These are phyloP conservation scores for Aechmea fasciata DNA, from an alignment of 176 grass and related monocot genomes.

Conservation along the genomic window DNA sequence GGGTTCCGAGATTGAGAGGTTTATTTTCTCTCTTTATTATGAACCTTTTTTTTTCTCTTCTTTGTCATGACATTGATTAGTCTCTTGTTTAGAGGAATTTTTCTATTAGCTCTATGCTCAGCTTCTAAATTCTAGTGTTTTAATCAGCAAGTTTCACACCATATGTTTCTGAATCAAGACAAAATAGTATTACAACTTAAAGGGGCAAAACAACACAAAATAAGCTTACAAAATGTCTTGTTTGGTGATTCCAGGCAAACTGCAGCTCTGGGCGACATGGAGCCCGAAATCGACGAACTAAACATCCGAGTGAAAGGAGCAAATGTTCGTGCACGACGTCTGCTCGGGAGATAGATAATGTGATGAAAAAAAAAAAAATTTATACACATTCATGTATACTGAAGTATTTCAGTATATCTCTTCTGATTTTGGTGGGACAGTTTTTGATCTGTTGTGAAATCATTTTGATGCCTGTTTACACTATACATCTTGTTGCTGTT, in stretches of 20 bases:
- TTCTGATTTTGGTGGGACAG: no score
- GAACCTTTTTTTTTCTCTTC: neutral
- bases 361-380: neutral
- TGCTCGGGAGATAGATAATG: conserved; percentile 28
- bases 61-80: conserved; percentile 3
- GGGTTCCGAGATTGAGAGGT: conserved; percentile 69
- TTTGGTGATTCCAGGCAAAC: conserved; percentile 36
- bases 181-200: no score
- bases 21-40: neutral
- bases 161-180: no score
- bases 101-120: no score
- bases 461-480: no score
- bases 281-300: conserved; percentile 59
- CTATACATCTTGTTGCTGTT: no score
- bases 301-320: conserved; percentile 52
- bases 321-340: conserved; percentile 42
- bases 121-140: neutral
- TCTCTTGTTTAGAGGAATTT: neutral
- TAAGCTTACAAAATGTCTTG: no score
- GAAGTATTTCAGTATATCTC: no score
- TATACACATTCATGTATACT: no score
- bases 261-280: conserved; percentile 36
- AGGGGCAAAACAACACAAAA: no score
- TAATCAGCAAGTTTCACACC: no score
- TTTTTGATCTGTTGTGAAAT: no score